phyloP scores from a whole-genome alignment of 768 basidiomycete species.

The Tylopilus felleus region DNA sequence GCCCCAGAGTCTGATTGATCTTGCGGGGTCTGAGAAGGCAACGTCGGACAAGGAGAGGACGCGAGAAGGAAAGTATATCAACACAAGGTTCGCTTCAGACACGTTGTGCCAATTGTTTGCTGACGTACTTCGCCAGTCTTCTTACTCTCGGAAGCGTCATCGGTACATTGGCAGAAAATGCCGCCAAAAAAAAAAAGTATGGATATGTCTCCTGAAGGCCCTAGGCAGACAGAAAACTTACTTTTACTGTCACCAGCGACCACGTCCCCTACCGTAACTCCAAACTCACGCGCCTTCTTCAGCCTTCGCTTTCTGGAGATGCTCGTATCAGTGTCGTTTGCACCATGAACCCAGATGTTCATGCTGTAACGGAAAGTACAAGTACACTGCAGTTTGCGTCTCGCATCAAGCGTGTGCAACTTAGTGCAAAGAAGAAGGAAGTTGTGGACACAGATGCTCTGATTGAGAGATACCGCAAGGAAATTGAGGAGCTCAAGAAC shows the following conservation, averaged over 20 bases:
- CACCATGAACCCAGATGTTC: slow-evolving; percentile 84
- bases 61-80: slow-evolving; percentile 96
- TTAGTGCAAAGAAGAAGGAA: slow-evolving; percentile 91
- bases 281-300: slow-evolving; percentile 90
- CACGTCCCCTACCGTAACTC: slow-evolving; percentile 95
- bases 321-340: slow-evolving; percentile 96
- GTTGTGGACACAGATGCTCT: slow-evolving; percentile 90
- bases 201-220: slow-evolving; percentile 4
- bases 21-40: slow-evolving; percentile 95
- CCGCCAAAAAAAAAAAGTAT: slow-evolving; percentile 69
- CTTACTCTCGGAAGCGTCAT: slow-evolving; percentile 93
- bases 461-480: slow-evolving; percentile 90
- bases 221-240: neutral
- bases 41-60: slow-evolving; percentile 94
- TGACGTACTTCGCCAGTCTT: slow-evolving; percentile 45
- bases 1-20: slow-evolving; percentile 81
- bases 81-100: slow-evolving; percentile 57
- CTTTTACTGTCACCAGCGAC: slow-evolving; percentile 43
- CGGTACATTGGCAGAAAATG: slow-evolving; percentile 85
- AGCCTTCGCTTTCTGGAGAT: slow-evolving; percentile 92
- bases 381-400: slow-evolving; percentile 91
- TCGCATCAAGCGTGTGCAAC: slow-evolving; percentile 83
- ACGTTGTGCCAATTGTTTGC: neutral
- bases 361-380: slow-evolving; percentile 78
- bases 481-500: slow-evolving; percentile 85